Evolutionary conservation across 331 rosid genomes (phyloP), one percentile per base, ranked within the genome.

Genomic region (Telfairia occidentalis): DNA sequence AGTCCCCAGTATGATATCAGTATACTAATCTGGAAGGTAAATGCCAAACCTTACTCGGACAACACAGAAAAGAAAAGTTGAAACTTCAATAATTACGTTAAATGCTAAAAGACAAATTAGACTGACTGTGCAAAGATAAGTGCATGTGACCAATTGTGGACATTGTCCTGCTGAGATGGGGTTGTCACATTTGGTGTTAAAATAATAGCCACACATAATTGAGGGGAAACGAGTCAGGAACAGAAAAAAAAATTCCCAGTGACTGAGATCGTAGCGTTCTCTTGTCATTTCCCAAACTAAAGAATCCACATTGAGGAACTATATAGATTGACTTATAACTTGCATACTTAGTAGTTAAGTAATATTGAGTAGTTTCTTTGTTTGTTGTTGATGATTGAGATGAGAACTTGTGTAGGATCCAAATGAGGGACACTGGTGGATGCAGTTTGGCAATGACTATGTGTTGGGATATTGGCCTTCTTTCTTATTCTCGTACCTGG

Each of bases 401-500:
- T 18, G 64, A 32, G 60, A 52, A 12, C 4, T 37, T 15, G 45
- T 80, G 77, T 55, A 95, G 99, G 99, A 95, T 89, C 99, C 97
- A 40, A 89, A 82, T 64, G 89, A 95, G 81, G 97, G 99, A 61
- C 99, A 95, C 65, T 92, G 99, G 99, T 92, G 99, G 99, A 95
- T 95, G 99, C 97, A 95, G 71, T 95, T 95, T 70, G 99, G 99
- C 11, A 95, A 87, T 71, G 89, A 81, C 81, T 82, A 81, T 45
- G 99, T 95, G 21, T 77, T 95, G 83, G 99, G 99, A 2, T 95
- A 92, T 71, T 95, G 99, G 99, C 97, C 99, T 12, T 84, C 99
- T 0, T 95, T 92, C 89, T 76, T 95, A 23, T 95, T 95, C 92
- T 95, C 97, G 2, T 95, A 95, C 80, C 78, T 95, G 82, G 96